A percentile compares a stretch with the other conserved stretches of the same genome.
Evolutionary conservation across 805 yeast genomes (phyloP).

Genomic region (Candida lessepsii): DNA sequence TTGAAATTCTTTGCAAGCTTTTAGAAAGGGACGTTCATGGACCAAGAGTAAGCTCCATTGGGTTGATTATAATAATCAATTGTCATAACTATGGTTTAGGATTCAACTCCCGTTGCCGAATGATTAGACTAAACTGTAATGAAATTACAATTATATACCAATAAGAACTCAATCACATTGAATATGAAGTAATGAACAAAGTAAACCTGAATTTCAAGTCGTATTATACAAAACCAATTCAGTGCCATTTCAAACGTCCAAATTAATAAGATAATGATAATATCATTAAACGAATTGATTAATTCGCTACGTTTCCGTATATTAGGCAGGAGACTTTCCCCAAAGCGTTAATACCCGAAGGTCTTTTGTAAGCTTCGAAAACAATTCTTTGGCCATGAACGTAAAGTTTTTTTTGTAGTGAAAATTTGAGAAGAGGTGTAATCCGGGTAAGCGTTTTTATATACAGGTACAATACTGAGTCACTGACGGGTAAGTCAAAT

Average conservation of each 20-base stretch:
- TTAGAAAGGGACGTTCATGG: constrained; percentile 54
- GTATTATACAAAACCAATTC: constrained; percentile 8
- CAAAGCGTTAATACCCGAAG: constrained; percentile 49
- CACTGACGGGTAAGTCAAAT: too few species aligned
- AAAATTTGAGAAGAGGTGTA: not conserved
- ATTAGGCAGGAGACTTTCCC: constrained; percentile 87
- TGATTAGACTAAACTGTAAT: constrained; percentile 9
- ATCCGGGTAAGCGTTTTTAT: not conserved
- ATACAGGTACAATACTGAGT: too few species aligned
- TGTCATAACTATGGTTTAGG: constrained; percentile 77
- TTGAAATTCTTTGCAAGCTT: constrained; percentile 17
- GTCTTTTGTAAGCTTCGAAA: constrained; percentile 66
- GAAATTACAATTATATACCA: not conserved
- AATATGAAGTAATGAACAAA: constrained; percentile 6
- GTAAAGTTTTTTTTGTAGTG: constrained; percentile 26
- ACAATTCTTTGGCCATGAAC: constrained; percentile 76
- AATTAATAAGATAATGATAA: not conserved
- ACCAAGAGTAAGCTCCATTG: constrained; percentile 86
- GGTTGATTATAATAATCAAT: constrained; percentile 55
- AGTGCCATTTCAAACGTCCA: not conserved
- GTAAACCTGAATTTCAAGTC: not conserved
- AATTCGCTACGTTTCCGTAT: constrained; percentile 60
- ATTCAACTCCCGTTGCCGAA: constrained; percentile 63
- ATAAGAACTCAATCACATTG: constrained; percentile 12
- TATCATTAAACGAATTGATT: constrained; percentile 24